phyloP scores from a whole-genome alignment of 1,284 basidiomycete genomes.

The Ustilago loliicola region DNA sequence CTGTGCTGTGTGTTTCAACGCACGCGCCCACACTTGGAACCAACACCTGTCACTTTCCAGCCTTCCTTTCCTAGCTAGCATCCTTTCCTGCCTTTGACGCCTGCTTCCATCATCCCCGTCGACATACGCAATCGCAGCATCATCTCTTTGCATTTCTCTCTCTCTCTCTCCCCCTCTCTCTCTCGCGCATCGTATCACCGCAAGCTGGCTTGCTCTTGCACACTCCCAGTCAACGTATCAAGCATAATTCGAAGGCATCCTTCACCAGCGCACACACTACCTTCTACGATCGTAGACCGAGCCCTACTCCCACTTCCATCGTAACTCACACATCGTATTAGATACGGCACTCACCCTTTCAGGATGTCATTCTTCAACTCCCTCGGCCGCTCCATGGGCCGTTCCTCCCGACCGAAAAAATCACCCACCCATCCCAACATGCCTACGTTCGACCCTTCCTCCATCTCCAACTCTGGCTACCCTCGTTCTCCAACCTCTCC shows the following conservation, averaged over 20 bases:
- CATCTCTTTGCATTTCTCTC: background rate
- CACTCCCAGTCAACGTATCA: too few species aligned
- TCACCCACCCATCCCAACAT: constrained; percentile 57
- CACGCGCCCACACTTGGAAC: constrained; percentile 7
- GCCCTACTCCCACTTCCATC: too few species aligned
- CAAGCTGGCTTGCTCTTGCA: constrained; percentile 3
- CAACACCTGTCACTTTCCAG: constrained; percentile 14
- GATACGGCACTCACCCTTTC: too few species aligned
- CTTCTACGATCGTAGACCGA: too few species aligned
- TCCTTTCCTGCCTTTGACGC: background rate
- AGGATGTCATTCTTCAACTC: constrained; percentile 66
- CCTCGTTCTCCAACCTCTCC: constrained; percentile 35
- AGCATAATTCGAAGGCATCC: too few species aligned
- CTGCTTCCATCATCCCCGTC: background rate
- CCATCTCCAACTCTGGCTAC: constrained; percentile 15
- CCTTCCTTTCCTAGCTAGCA: too few species aligned
- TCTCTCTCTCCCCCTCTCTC: background rate
- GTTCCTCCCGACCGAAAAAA: constrained; percentile 61
- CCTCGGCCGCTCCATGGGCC: constrained; percentile 66
- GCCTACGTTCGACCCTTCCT: constrained; percentile 53
- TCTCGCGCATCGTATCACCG: background rate
- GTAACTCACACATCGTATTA: too few species aligned
- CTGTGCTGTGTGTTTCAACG: background rate
- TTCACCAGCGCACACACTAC: too few species aligned
- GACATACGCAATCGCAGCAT: background rate